Percentiles rank a stretch among this genome's conserved stretches.
Evolutionary conservation across 192 early-diverging fungal species (phyloP).

Genomic region (Rhizophagus prolifer): DNA sequence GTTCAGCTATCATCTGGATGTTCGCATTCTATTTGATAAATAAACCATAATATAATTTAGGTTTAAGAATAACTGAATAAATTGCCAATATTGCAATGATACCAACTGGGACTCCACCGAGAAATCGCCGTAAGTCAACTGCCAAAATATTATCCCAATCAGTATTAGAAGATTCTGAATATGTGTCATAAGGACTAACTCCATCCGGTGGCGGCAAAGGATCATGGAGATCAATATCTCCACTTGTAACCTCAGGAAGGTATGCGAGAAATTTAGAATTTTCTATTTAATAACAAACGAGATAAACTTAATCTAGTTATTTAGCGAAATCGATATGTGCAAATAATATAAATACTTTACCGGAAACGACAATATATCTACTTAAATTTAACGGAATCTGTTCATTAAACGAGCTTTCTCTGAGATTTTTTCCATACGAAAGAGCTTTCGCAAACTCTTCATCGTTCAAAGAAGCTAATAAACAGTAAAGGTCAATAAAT

Average conservation of each 20-base stretch:
- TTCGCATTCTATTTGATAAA: slow-evolving; percentile 8
- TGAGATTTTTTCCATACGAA: slow-evolving; percentile 22
- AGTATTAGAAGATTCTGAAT: neutral
- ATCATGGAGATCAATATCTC: slow-evolving; percentile 60
- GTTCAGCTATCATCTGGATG: neutral
- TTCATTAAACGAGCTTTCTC: slow-evolving; percentile 8
- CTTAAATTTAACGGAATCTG: slow-evolving; percentile 42
- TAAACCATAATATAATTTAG: neutral
- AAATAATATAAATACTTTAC: slow-evolving; percentile 25
- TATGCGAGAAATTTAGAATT: slow-evolving; percentile 44
- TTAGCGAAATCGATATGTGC: neutral
- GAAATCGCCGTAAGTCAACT: neutral
- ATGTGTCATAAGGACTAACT: slow-evolving; percentile 2
- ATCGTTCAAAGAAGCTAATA: neutral
- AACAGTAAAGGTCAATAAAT: neutral
- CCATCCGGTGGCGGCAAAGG: slow-evolving; percentile 60
- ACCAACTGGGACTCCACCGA: slow-evolving; percentile 8
- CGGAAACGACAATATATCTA: slow-evolving; percentile 47
- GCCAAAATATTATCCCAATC: neutral
- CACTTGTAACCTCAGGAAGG: slow-evolving; percentile 50
- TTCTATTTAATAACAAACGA: slow-evolving; percentile 32
- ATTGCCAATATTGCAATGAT: neutral
- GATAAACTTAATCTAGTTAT: neutral
- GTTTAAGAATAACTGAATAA: neutral
- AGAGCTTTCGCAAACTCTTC: slow-evolving; percentile 7